These are phyloP conservation scores for Fusarium staphyleae DNA, from an alignment of 2,329 filamentous ascomycete species.

Conservation along the genomic window DNA sequence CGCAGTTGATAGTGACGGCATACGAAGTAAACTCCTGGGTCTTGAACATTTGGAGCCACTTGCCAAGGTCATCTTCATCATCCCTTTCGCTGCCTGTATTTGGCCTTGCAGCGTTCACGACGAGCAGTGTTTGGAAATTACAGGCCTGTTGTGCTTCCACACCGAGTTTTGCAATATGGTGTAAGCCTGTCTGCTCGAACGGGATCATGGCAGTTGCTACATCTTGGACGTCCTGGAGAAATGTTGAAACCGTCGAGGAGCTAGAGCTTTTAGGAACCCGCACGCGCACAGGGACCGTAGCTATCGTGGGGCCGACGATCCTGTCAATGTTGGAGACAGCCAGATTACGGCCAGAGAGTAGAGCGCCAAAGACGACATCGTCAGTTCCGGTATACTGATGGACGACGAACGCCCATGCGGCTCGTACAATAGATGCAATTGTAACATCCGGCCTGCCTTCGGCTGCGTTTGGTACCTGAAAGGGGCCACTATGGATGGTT, in stretches of 20 bases:
- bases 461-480: not conserved
- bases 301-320: constrained; percentile 46
- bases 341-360: constrained; percentile 37
- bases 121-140: constrained; percentile 19
- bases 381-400: constrained; percentile 22
- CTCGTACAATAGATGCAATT: constrained; percentile 6
- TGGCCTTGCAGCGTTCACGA: not conserved
- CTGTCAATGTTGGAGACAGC: constrained; percentile 31
- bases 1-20: not conserved
- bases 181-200: constrained; percentile 29
- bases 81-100: not conserved
- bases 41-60: not conserved
- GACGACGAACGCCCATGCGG: constrained; percentile 42
- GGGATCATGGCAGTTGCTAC: constrained; percentile 25
- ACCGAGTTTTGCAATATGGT: constrained; percentile 31
- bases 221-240: constrained; percentile 47
- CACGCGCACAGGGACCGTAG: constrained; percentile 37
- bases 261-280: constrained; percentile 36
- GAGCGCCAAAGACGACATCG: constrained; percentile 37
- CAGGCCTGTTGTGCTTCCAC: constrained; percentile 2
- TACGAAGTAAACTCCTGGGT: constrained; percentile 6
- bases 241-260: constrained; percentile 43
- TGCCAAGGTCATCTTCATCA: not conserved
- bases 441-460: not conserved
- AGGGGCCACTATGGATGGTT: not conserved